Evolutionary conservation across 2,329 filamentous ascomycete species (phyloP).

Genomic region (Hymenoscyphus albidus): DNA sequence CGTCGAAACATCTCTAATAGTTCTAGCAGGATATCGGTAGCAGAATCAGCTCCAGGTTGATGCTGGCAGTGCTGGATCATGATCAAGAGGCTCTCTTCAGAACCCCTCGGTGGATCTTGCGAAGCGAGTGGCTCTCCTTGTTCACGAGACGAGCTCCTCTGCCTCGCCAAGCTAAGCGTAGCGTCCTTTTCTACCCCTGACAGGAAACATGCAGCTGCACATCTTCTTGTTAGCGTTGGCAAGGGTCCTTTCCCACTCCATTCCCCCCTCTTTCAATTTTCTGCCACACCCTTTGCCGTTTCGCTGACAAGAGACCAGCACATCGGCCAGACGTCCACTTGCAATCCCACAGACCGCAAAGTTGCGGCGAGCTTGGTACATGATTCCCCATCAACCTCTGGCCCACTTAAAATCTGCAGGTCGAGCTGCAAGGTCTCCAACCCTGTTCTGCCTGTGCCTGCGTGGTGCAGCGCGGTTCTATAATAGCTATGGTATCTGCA

Average conservation of each 20-base stretch:
- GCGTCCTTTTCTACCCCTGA: background rate
- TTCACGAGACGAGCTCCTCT: background rate
- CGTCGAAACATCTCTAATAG: conserved; percentile 9
- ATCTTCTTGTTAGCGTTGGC: background rate
- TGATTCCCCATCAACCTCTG: conserved; percentile 16
- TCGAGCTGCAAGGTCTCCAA: background rate
- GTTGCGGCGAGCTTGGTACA: conserved; percentile 14
- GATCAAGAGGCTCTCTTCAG: background rate
- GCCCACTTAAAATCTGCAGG: conserved; percentile 3
- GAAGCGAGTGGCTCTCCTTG: background rate
- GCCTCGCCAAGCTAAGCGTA: background rate
- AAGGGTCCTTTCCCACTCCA: conserved; percentile 6
- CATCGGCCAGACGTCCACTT: conserved; percentile 1
- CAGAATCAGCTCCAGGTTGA: background rate
- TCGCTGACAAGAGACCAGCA: conserved; percentile 4
- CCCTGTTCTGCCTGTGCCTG: background rate
- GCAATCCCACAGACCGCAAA: conserved; percentile 17
- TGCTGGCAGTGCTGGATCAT: background rate
- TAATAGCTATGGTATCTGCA: conserved; percentile 27
- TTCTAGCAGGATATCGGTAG: background rate
- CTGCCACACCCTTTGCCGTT: conserved; percentile 14
- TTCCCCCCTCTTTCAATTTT: conserved; percentile 1
- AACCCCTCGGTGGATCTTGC: background rate
- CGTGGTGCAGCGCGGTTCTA: conserved; percentile 23
- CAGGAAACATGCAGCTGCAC: background rate